Percentiles rank a stretch among this genome's conserved stretches.
phyloP scores from a whole-genome alignment of 179 eudicot species.

The Vitellaria paradoxa region DNA sequence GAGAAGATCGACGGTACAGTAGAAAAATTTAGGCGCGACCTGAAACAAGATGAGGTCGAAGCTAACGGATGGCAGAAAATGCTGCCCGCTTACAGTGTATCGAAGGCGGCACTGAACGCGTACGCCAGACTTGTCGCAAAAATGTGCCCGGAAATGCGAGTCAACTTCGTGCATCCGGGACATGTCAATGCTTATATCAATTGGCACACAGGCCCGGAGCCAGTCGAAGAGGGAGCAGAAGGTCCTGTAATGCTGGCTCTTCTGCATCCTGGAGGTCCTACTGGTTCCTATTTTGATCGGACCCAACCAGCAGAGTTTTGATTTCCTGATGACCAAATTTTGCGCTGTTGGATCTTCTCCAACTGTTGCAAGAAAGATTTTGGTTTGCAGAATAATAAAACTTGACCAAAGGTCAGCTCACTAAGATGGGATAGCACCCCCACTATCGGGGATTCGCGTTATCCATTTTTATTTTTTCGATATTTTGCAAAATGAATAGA shows the following conservation, averaged over 20 bases:
- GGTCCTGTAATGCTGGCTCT: constrained; percentile 42
- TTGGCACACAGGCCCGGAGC: constrained; percentile 44
- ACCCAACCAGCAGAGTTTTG: constrained; percentile 36
- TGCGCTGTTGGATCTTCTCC: too few species aligned
- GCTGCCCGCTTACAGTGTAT: constrained; percentile 53
- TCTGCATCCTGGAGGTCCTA: constrained; percentile 37
- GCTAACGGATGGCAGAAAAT: constrained; percentile 45
- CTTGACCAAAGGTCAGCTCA: too few species aligned
- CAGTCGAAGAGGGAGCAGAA: constrained; percentile 46
- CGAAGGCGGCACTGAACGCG: constrained; percentile 42
- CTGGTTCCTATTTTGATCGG: constrained; percentile 44
- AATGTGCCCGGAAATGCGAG: constrained; percentile 34
- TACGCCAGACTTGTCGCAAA: constrained; percentile 46
- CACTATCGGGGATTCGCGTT: too few species aligned
- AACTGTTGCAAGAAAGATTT: too few species aligned
- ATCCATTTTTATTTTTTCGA: too few species aligned
- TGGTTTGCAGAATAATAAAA: too few species aligned
- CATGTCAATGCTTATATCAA: constrained; percentile 41
- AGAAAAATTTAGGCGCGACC: constrained; percentile 32
- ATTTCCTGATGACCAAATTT: not conserved
- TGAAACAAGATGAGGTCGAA: constrained; percentile 33
- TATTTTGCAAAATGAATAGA: too few species aligned
- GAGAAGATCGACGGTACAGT: constrained; percentile 34
- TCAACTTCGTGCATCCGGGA: constrained; percentile 54
- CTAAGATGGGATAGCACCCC: too few species aligned